These are phyloP conservation scores for Claviceps sp. DNA, from an alignment of 2,329 filamentous ascomycete genomes.

Conservation along the genomic window DNA sequence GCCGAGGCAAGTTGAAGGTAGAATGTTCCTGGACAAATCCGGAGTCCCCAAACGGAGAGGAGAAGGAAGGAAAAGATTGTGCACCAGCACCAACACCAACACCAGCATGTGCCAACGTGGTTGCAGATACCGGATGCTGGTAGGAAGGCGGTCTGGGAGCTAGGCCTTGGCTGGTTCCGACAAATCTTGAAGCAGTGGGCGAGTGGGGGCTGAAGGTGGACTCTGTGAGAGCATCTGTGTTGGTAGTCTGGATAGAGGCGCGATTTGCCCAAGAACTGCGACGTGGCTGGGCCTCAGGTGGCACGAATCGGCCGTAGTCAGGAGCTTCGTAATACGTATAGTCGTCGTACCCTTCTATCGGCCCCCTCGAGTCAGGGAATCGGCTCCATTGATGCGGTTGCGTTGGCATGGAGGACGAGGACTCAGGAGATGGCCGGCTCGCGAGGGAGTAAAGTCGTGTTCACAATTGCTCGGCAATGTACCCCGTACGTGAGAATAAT, in stretches of 20 bases:
- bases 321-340: conserved; percentile 3
- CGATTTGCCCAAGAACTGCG: conserved; percentile 35
- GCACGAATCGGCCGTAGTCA: conserved; percentile 6
- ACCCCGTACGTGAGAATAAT: background rate
- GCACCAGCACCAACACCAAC: background rate
- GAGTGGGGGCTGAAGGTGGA: conserved; percentile 46
- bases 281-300: conserved; percentile 24
- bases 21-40: conserved; percentile 18
- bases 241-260: conserved; percentile 41
- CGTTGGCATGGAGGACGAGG: conserved; percentile 3
- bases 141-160: conserved; percentile 47
- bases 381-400: conserved; percentile 42
- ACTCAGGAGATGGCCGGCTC: background rate
- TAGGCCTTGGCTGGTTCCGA: conserved; percentile 33
- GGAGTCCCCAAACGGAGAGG: background rate
- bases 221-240: conserved; percentile 41
- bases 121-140: conserved; percentile 24
- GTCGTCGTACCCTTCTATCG: conserved; percentile 5
- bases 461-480: background rate
- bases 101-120: conserved; percentile 12
- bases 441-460: background rate
- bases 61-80: background rate
- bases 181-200: conserved; percentile 37
- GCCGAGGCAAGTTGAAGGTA: conserved; percentile 17
- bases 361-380: conserved; percentile 30